Conservation (phyloP, 768 basidiomycete species). For the Phylloporus arenicola region DNA sequence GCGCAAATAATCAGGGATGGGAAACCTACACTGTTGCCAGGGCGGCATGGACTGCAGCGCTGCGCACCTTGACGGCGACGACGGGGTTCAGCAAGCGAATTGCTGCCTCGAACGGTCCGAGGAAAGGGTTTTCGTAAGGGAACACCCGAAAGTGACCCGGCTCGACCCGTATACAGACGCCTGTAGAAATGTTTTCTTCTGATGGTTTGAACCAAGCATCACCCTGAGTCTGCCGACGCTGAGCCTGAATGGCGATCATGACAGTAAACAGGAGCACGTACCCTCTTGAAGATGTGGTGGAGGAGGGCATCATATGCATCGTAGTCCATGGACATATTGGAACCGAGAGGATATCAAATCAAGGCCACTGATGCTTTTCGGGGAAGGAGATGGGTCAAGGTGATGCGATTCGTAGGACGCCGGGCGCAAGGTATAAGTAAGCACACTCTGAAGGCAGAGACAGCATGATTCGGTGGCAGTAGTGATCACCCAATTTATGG, state of each 20-base stretch:
- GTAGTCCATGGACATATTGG: slow-evolving; percentile 42
- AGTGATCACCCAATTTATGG: slow-evolving; percentile 8
- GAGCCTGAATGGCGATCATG: background rate
- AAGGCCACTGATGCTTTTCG: background rate
- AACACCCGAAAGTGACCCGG: slow-evolving; percentile 72
- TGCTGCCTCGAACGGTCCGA: slow-evolving; percentile 80
- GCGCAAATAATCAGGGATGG: background rate
- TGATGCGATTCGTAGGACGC: background rate
- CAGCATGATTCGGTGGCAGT: slow-evolving; percentile 1
- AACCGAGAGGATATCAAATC: background rate
- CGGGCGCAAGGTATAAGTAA: slow-evolving; percentile 20
- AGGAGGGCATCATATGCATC: slow-evolving; percentile 76
- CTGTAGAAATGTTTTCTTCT: slow-evolving; percentile 74
- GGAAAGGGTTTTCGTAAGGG: slow-evolving; percentile 75
- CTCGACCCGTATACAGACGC: slow-evolving; percentile 70
- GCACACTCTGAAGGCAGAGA: background rate
- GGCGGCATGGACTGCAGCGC: slow-evolving; percentile 76
- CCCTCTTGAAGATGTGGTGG: slow-evolving; percentile 75
- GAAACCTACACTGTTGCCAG: slow-evolving; percentile 58
- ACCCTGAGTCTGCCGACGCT: slow-evolving; percentile 56
- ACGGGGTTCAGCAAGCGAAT: slow-evolving; percentile 73
- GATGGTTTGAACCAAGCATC: slow-evolving; percentile 86
- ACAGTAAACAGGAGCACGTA: slow-evolving; percentile 26
- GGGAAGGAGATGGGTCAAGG: background rate
- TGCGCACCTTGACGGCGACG: slow-evolving; percentile 77